Conservation (phyloP, 2,329 filamentous ascomycete genomes). For the Aaosphaeria pasadenensis region DNA sequence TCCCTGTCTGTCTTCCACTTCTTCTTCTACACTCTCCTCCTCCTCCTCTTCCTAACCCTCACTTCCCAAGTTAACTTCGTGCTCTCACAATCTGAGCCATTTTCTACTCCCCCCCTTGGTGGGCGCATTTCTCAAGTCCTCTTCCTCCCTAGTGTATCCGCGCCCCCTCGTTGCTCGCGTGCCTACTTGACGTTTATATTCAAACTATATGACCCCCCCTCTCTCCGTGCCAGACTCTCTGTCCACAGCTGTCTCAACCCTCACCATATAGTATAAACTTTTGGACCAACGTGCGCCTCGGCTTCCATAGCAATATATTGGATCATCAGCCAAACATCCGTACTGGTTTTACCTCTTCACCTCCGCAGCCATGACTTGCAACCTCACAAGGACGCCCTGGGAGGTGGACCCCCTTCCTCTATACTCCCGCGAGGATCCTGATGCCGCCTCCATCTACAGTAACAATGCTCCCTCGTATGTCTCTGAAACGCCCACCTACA, state of each 20-base stretch:
- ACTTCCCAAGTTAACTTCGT: too few relatives aligned
- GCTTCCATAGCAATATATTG: not conserved
- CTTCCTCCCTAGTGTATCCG: too few relatives aligned
- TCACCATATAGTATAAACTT: too few relatives aligned
- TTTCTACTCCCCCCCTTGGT: too few relatives aligned
- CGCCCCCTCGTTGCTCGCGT: too few relatives aligned
- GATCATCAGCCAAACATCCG: not conserved
- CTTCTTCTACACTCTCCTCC: not conserved
- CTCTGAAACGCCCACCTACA: conserved; percentile 65
- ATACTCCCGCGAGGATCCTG: conserved; percentile 51
- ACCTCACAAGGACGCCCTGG: conserved; percentile 21
- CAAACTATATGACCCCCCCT: too few relatives aligned
- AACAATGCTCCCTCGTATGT: conserved; percentile 63
- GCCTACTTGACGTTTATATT: too few relatives aligned
- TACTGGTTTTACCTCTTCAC: too few relatives aligned
- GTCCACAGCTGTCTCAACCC: too few relatives aligned
- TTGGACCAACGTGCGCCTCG: not conserved
- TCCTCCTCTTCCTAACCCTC: not conserved
- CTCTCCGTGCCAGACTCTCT: too few relatives aligned
- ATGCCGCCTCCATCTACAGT: conserved; percentile 65
- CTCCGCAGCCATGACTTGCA: conserved; percentile 21
- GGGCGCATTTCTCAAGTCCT: too few relatives aligned
- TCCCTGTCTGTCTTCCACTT: not conserved
- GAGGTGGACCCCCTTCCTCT: conserved; percentile 28
- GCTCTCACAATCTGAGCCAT: too few relatives aligned